Evolutionary conservation across 2,329 filamentous ascomycete genomes (phyloP), one percentile per base, ranked within the genome.

Genomic region (Paecilomyces variotii): DNA sequence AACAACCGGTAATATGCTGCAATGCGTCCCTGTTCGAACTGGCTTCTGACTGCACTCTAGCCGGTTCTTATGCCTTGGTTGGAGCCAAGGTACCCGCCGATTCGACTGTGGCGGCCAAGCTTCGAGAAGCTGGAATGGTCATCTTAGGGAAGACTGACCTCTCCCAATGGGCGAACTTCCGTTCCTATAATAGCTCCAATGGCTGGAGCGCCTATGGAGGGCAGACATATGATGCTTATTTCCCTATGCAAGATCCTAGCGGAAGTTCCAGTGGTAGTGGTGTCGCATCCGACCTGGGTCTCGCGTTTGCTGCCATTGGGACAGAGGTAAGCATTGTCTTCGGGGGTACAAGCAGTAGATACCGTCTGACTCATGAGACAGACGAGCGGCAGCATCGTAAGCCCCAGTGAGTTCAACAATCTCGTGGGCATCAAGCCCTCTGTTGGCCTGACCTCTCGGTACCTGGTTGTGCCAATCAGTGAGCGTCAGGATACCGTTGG

Each of bases 401-500:
- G 77, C 9, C 87, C 87, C 0, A 65, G 68, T 53, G 65, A 73
- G 50, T 66, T 74, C 4, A 87, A 83, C 73, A 87, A 86, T 58
- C 68, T 88, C 1, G 86, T 88, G 0, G 87, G 84, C 1, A 85
- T 90, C 68, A 87, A 86, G 67, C 84, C 86, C 0, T 87, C 85
- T 0, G 83, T 88, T 1, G 87, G 86, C 0, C 74, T 89, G 2
- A 87, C 82, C 0, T 85, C 83, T 1, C 76, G 70, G 4, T 63
- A 68, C 49, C 76, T 87, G 3, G 86, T 89, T 1, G 82, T 90
- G 10, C 87, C 88, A 0, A 84, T 90, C 59, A 80, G 77, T 28
- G 74, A 82, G 62, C 81, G 78, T 58, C 80, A 82, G 64, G 82
- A 84, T 61, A 82, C 81, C 1, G 74, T 84, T 9, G 83, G 82